Conservation (phyloP, 331 rosid genomes). For the Saraca asoca region DNA sequence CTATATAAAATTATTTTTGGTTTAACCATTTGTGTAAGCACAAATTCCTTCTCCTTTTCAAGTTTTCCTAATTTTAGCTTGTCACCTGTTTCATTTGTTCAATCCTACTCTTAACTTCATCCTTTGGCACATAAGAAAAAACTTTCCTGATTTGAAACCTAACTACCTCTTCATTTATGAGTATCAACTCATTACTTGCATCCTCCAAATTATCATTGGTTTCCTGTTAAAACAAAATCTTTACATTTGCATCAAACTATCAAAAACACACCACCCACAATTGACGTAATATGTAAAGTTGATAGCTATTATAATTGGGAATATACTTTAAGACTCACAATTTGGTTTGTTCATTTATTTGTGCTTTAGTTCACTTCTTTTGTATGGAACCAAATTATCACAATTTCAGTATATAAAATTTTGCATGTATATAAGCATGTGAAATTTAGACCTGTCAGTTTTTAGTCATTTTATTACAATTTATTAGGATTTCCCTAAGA, state of each 20-base stretch:
- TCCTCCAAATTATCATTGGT: slow-evolving; percentile 79
- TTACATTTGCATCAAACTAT: background rate
- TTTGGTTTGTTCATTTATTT: too few relatives aligned
- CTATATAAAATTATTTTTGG: slow-evolving; percentile 73
- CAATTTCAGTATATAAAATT: too few relatives aligned
- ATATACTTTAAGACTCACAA: background rate
- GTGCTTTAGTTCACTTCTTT: too few relatives aligned
- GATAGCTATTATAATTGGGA: slow-evolving; percentile 3
- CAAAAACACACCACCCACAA: background rate
- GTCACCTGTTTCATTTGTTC: slow-evolving; percentile 73
- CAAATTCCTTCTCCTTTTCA: slow-evolving; percentile 64
- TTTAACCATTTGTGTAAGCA: slow-evolving; percentile 72
- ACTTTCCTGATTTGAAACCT: slow-evolving; percentile 85
- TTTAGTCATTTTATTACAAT: too few relatives aligned
- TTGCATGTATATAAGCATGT: too few relatives aligned
- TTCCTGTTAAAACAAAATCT: slow-evolving; percentile 38
- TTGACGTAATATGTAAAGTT: too few relatives aligned
- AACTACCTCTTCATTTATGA: slow-evolving; percentile 76
- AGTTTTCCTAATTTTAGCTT: slow-evolving; percentile 61
- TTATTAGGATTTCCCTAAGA: too few relatives aligned
- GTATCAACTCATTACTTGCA: slow-evolving; percentile 83
- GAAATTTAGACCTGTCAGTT: too few relatives aligned
- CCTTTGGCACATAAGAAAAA: slow-evolving; percentile 78
- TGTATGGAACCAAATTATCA: too few relatives aligned
- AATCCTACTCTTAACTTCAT: slow-evolving; percentile 78